Conservation (phyloP, 495 filamentous ascomycete species). For the Penicillium psychrofluorescens region DNA sequence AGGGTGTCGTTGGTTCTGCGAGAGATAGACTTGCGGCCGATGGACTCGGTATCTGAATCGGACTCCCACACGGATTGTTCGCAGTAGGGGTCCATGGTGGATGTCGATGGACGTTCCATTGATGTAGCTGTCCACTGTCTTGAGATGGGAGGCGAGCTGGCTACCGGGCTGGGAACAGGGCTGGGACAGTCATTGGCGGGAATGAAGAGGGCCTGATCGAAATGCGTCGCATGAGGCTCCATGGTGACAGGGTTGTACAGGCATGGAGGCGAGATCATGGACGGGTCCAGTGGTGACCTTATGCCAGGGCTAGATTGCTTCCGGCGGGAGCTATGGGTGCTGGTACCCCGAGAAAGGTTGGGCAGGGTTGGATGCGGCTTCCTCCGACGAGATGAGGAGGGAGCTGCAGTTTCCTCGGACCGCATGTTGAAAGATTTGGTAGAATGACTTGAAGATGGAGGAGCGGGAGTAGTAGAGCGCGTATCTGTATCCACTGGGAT, state of each 20-base stretch:
- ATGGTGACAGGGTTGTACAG: conserved; percentile 37
- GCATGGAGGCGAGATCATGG: conserved; percentile 37
- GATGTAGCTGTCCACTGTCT: conserved; percentile 30
- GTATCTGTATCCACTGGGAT: conserved; percentile 3
- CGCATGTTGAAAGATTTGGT: conserved; percentile 32
- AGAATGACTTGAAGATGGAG: conserved; percentile 14
- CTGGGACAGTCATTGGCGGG: conserved; percentile 35
- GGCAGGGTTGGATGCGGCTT: conserved; percentile 33
- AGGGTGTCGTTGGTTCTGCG: conserved; percentile 37
- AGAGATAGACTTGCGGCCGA: conserved; percentile 30
- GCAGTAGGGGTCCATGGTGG: conserved; percentile 30
- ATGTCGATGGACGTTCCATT: conserved; percentile 36
- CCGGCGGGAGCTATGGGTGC: conserved; percentile 12
- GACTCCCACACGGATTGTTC: conserved; percentile 44
- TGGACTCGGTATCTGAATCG: conserved; percentile 35
- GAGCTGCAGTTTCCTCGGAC: conserved; percentile 17
- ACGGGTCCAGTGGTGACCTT: conserved; percentile 29
- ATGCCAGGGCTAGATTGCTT: conserved; percentile 24
- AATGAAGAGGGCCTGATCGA: conserved; percentile 40
- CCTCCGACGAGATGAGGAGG: conserved; percentile 20
- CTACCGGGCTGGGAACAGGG: conserved; percentile 31
- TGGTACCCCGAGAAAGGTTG: conserved; percentile 14
- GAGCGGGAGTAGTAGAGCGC: conserved; percentile 15
- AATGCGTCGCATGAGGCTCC: conserved; percentile 38
- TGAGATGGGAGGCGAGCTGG: conserved; percentile 28